Evolutionary conservation across 2,329 filamentous ascomycete genomes (phyloP), one percentile per base, ranked within the genome.

Genomic region (Colletotrichum navitas): DNA sequence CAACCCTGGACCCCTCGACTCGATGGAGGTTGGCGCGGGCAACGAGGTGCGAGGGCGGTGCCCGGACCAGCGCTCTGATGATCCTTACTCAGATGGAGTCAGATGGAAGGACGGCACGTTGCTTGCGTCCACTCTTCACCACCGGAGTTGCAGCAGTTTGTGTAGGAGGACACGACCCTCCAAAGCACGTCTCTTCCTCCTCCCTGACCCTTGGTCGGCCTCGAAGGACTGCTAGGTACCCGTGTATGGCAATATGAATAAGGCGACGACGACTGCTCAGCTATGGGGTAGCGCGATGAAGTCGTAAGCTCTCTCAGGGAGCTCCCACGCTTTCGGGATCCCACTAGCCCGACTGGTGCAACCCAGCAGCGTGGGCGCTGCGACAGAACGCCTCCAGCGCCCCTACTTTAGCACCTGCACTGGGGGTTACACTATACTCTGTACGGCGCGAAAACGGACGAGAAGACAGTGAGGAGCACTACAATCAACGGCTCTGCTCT

Each of bases 1-100:
- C 51, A 32, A 32, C 52, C 52, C 52, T 55, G 52, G 12, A 34
- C 16, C 58, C 56, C 68, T 68, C 49, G 64, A 45, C 51, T 47
- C 45, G 56, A 64, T 47, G 62, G 62, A 69, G 67, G 67, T 52
- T 65, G 52, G 52, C 60, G 60, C 63, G 52, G 51, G 61, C 49
- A 60, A 63, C 51, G 64, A 56, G 68, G 58, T 68, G 68, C 64
- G 65, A 68, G 64, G 68, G 68, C 64, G 58, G 58, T 71, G 68
- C 68, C 66, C 68, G 66, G 68, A 71, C 68, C 60, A 45, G 60
- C 47, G 68, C 45, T n/a, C 45, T 71, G 63, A 68, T 68, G 63
- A 71, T 71, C 68, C 63, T 71, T 71, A 71, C 56, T 64, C 58
- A 45, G 52, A 63, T 59, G 64, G 56, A 71, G 68, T 45, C 55